These are phyloP conservation scores for Aspergillus ellipticus DNA, from an alignment of 495 filamentous ascomycete species.

Conservation along the genomic window DNA sequence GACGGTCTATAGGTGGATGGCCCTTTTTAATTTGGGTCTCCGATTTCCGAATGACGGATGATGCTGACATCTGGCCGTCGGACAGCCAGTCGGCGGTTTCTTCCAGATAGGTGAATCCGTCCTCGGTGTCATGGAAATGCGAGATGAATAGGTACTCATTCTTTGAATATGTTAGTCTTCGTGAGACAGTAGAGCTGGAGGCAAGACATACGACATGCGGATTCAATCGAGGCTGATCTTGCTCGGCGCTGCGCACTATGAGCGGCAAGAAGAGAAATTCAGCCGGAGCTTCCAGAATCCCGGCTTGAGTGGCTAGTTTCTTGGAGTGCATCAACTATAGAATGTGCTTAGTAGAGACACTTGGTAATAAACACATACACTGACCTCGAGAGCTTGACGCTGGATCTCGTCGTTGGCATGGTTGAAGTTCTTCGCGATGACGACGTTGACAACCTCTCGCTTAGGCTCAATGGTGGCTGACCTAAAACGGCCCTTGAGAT, in stretches of 20 bases:
- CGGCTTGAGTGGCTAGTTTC: slow-evolving; percentile 68
- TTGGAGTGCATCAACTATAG: slow-evolving; percentile 72
- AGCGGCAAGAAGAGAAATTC: slow-evolving; percentile 79
- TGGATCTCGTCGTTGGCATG: slow-evolving; percentile 68
- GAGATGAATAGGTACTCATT: slow-evolving; percentile 86
- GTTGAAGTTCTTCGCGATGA: slow-evolving; percentile 79
- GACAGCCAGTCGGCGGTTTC: slow-evolving; percentile 48
- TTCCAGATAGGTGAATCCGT: slow-evolving; percentile 70
- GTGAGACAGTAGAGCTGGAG: no score
- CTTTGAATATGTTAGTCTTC: slow-evolving; percentile 31
- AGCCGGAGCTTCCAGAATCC: slow-evolving; percentile 68
- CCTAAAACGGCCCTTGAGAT: not conserved
- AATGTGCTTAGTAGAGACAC: not conserved
- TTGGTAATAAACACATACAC: not conserved
- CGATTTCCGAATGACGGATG: slow-evolving; percentile 44
- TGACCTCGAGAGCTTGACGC: slow-evolving; percentile 75
- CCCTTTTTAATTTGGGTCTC: slow-evolving; percentile 8
- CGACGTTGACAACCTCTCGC: slow-evolving; percentile 63
- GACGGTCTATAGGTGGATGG: slow-evolving; percentile 17
- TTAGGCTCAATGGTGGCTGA: slow-evolving; percentile 9
- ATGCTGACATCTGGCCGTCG: slow-evolving; percentile 40
- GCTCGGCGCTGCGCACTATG: slow-evolving; percentile 38
- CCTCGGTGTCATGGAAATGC: slow-evolving; percentile 72
- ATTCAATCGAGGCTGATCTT: slow-evolving; percentile 33
- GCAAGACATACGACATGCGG: slow-evolving; percentile 43